Conservation (phyloP, 1,284 basidiomycete genomes). For the Cystobasidium slooffiae region DNA sequence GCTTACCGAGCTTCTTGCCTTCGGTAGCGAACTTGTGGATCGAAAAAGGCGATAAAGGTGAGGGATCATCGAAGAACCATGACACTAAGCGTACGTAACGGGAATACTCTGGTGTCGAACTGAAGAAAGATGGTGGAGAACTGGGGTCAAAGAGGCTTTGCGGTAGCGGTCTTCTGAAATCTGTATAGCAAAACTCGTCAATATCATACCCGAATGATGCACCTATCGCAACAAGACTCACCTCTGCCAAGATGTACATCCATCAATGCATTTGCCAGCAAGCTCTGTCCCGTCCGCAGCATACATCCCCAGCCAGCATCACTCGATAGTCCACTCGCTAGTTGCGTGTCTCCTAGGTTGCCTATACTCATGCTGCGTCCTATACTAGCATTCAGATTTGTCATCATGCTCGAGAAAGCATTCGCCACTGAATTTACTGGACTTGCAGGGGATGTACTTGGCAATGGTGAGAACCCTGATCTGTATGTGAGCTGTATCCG, state of each 20-base stretch:
- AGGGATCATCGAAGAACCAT: slow-evolving; percentile 93
- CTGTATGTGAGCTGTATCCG: slow-evolving; percentile 90
- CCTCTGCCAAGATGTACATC: slow-evolving; percentile 83
- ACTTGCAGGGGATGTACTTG: slow-evolving; percentile 61
- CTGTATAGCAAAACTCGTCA: slow-evolving; percentile 58
- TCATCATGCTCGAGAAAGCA: slow-evolving; percentile 48
- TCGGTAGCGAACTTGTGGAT: slow-evolving; percentile 95
- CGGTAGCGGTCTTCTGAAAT: slow-evolving; percentile 74
- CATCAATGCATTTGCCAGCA: slow-evolving; percentile 86
- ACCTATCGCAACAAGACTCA: slow-evolving; percentile 57
- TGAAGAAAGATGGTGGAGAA: background rate
- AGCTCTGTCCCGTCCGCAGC: slow-evolving; percentile 89
- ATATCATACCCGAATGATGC: background rate
- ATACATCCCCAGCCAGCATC: slow-evolving; percentile 99
- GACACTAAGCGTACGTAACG: slow-evolving; percentile 84
- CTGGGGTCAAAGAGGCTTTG: slow-evolving; percentile 1
- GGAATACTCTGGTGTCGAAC: slow-evolving; percentile 53
- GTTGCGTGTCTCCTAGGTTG: slow-evolving; percentile 59
- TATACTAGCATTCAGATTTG: slow-evolving; percentile 57
- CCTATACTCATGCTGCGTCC: slow-evolving; percentile 58
- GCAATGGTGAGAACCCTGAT: slow-evolving; percentile 81
- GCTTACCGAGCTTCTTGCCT: slow-evolving; percentile 83
- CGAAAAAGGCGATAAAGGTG: slow-evolving; percentile 86
- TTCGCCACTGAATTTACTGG: slow-evolving; percentile 15
- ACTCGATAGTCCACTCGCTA: slow-evolving; percentile 80